Evolutionary conservation across 352 stramenopile genomes (phyloP), one percentile per base, ranked within the genome.

Genomic region (Globisporangium emineosum): DNA sequence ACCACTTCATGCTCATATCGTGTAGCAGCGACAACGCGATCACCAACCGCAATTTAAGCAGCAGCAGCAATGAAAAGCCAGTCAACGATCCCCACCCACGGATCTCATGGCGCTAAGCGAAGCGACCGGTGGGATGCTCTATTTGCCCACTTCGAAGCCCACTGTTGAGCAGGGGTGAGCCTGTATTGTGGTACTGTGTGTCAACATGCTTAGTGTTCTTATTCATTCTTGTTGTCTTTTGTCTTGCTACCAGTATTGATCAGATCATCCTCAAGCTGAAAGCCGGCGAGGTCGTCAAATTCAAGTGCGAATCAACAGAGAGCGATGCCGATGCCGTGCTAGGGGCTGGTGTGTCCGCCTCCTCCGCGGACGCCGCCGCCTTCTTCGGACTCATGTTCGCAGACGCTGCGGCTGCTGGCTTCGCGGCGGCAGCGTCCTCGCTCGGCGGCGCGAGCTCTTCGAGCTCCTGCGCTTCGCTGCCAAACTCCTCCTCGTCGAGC

Each of bases 1-100:
- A 94, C 66, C 86, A 96, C 74, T 96, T 96, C 69, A 93, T 96
- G 86, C 73, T 96, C 50, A 71, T 96, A 25, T 90, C 82, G 23
- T 92, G 81, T 56, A 81, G 86, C 17, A 56, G 57, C 47, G 79
- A 90, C 50, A 73, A 72, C 32, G 62, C 65, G 30, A 45, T 50
- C 32, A 68, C 72, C 29, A 77, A 76, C 37, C 53, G 63, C 35
- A 25, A 33, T 49, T 33, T 21, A 17, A 25, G 23, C 12, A 42
- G 10, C 57, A 49, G 21, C n/a, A 50, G 62, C 23, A 40, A 57
- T 53, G 13, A 88, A 89, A 21, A 58, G 68, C 10, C 79, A 86
- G 56, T 66, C 82, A 1, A 58, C 67, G 0, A 67, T 85, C 33
- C 87, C 86, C 2, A n/a, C n/a, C n/a, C n/a, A 86, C 77, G n/a